These are phyloP conservation scores for Tylopilus sp. DNA, from an alignment of 1,284 basidiomycete genomes.

Conservation along the genomic window DNA sequence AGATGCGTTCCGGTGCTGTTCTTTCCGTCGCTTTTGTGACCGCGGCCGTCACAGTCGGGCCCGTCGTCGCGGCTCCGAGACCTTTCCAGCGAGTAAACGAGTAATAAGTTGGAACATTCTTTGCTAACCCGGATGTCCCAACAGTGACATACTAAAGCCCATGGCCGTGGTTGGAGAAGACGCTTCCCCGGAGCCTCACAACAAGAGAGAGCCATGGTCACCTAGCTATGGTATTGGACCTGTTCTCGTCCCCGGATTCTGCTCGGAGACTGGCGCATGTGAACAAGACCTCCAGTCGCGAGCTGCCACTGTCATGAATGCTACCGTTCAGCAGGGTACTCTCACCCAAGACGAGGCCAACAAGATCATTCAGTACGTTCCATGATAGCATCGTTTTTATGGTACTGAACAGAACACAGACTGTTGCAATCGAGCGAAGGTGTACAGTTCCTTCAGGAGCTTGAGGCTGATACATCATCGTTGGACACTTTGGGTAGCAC, in stretches of 20 bases:
- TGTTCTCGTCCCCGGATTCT: neutral
- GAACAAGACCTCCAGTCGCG: neutral
- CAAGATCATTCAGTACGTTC: neutral
- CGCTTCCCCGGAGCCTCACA: neutral
- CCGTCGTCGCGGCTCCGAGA: slow-evolving; percentile 16
- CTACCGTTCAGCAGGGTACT: neutral
- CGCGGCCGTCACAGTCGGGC: neutral
- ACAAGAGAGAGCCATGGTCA: neutral
- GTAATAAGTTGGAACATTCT: neutral
- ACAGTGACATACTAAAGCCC: neutral
- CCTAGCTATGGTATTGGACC: neutral
- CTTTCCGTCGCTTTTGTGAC: slow-evolving; percentile 12
- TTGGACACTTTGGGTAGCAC: neutral
- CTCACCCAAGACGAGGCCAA: neutral
- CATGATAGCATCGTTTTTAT: neutral
- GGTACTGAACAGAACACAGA: neutral
- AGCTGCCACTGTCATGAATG: neutral
- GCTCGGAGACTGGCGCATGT: neutral
- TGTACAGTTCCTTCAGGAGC: neutral
- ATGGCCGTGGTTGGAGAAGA: neutral
- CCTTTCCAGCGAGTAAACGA: slow-evolving; percentile 7
- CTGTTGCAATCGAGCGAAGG: neutral
- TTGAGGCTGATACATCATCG: neutral
- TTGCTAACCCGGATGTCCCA: neutral
- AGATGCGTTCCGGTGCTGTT: slow-evolving; percentile 19